Evolutionary conservation across 2,329 filamentous ascomycete genomes (phyloP), one percentile per base, ranked within the genome.

Genomic region (Apiospora malaysiana): DNA sequence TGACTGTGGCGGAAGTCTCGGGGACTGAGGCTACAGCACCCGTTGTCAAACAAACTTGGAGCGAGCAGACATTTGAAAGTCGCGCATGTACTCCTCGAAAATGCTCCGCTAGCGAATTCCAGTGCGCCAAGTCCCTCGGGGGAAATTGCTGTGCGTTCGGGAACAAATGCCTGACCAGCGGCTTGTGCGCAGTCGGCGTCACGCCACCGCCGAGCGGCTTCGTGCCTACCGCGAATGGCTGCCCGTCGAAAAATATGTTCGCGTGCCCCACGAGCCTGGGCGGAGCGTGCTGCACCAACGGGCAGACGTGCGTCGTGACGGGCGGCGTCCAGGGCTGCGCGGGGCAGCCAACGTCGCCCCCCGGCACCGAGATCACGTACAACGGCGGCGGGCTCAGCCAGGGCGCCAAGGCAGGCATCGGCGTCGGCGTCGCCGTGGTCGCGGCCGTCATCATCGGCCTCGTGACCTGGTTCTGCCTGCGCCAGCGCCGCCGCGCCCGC

Each of bases 331-430:
- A 43, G 8, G 66, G n/a, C 23, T 81, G 82, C 43, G 82, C 80
- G 69, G 87, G 86, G 74, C 83, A 83, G 5, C 75, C 79, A 4
- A 76, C 78, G 6, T 77, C 78, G 63, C 77, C 79, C 3, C 80
- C 81, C 2, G 77, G 78, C 2, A 78, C 81, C n/a, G 79, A 76
- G 16, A 73, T 79, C 4, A 75, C 81, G 16, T 72, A 79, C 1
- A 76, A 77, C 37, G 69, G 59, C 37, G 71, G 70, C 2, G 77
- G 77, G 2, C 76, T 89, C 7, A 85, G 85, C 1, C 77, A 82
- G 0, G 87, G 85, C 0, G 88, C 87, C 2, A 88, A 86, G 75
- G 87, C 86, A 0, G 89, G 89, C 2, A 86, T 91, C n/a, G 88
- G 85, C 7, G 81, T 86, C 0, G 89, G 87, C 23, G 83, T 86